Evolutionary conservation across 2,329 filamentous ascomycete genomes (phyloP), one percentile per base, ranked within the genome.

Genomic region (Phyllosticta citribraziliensis): DNA sequence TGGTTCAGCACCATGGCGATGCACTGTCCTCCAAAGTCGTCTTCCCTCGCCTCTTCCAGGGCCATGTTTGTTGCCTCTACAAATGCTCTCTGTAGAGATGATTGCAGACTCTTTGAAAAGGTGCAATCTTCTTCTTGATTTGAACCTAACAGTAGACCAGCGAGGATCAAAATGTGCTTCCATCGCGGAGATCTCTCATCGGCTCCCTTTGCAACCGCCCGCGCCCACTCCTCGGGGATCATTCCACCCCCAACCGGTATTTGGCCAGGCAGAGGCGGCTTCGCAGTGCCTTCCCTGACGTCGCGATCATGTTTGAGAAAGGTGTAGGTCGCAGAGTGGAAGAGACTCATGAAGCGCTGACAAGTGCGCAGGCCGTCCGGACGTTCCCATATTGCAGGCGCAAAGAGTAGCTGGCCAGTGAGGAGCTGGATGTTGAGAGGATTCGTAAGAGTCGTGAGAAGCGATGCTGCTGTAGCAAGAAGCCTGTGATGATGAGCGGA

Each of bases 131-230:
- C 69, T 65, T 75, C 71, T 5, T 52, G 78, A 65, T 88, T 87
- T 69, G 92, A 87, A 9, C 89, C 91, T 70, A 93, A 82, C 62
- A 96, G 74, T 22, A 96, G 77, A 2, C 91, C 92, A 0, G 86
- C 86, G 9, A 96, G 81, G 5, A 92, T 82, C n/a, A 96, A 78
- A 30, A 91, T 74, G 72, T 96, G 91, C 72, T 91, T 87, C 91
- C 91, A 96, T 69, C 89, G 79, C 19, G 80, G 82, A 30, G 78
- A 86, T 66, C 78, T 80, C 53, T 82, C 84, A 68, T 86, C 82
- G 17, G 84, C 84, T 9, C 84, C 84, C 51, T 78, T 78, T 2
- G 83, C 78, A 2, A 85, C 76, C 1, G 84, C 83, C 64, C 78
- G 79, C 24, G 82, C 74, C 84, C 84, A 86, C 55, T 81, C 80